These are phyloP conservation scores for Jamesozyma gamospora DNA, from an alignment of 805 yeast species.

Conservation along the genomic window DNA sequence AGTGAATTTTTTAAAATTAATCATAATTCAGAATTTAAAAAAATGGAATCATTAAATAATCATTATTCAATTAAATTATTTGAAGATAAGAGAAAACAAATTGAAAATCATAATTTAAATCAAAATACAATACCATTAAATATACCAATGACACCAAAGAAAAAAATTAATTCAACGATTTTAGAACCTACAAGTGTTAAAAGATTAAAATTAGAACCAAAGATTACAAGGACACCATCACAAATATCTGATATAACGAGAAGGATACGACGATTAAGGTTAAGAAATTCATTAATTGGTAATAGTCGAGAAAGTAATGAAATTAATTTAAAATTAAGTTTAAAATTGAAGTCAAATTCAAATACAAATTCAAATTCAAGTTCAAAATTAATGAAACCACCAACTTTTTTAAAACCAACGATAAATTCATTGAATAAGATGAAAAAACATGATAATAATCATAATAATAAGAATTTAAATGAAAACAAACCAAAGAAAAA, in stretches of 20 bases:
- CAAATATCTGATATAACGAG: conserved; percentile 21
- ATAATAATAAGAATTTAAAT: too few relatives aligned
- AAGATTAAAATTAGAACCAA: conserved; percentile 5
- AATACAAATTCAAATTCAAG: conserved; percentile 12
- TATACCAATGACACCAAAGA: conserved; percentile 9
- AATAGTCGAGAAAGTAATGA: neutral
- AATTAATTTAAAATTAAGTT: neutral
- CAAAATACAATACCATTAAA: too few relatives aligned
- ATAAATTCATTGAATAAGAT: conserved; percentile 17
- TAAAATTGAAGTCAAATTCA: neutral
- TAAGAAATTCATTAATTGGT: conserved; percentile 10
- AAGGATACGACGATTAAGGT: conserved; percentile 19
- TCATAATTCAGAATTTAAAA: conserved; percentile 21
- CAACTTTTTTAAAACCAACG: conserved; percentile 20
- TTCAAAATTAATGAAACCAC: conserved; percentile 15
- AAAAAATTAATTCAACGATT: neutral
- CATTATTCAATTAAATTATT: conserved; percentile 19
- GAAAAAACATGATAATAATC: neutral
- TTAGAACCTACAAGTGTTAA: conserved; percentile 6
- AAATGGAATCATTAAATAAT: conserved; percentile 27
- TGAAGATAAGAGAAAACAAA: neutral
- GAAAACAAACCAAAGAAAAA: too few relatives aligned
- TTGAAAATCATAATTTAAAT: neutral
- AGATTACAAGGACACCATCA: conserved; percentile 3
- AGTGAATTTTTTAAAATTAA: conserved; percentile 10